These are phyloP conservation scores for Arabidopsis hybrid DNA, from an alignment of 441 rosid species.

Conservation along the genomic window DNA sequence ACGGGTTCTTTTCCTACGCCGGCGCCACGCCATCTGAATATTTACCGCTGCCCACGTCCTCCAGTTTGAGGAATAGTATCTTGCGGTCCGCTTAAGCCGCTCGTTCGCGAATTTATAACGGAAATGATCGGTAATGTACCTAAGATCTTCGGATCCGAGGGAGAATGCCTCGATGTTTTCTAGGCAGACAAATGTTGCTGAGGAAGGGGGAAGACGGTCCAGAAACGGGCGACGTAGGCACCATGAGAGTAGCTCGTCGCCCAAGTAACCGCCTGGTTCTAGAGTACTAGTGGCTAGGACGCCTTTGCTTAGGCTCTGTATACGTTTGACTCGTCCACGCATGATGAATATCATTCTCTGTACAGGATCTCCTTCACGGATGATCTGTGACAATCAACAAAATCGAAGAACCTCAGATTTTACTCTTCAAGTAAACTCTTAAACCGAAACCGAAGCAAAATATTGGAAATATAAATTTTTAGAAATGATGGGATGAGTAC, in stretches of 20 bases:
- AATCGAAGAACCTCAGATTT: constrained; percentile 1
- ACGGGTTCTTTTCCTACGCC: constrained; percentile 51
- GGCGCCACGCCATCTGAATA: constrained; percentile 64
- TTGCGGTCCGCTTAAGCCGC: constrained; percentile 59
- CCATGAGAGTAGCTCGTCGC: constrained; percentile 73
- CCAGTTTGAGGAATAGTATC: constrained; percentile 74
- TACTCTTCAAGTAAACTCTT: background rate
- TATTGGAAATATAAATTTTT: background rate
- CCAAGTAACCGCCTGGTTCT: constrained; percentile 66
- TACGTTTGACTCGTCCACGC: constrained; percentile 52
- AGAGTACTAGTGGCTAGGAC: constrained; percentile 53
- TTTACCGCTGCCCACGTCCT: constrained; percentile 74
- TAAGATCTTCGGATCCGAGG: constrained; percentile 52
- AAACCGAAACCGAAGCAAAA: background rate
- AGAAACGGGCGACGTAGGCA: constrained; percentile 67
- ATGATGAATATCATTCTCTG: constrained; percentile 63
- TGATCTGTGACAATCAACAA: constrained; percentile 50
- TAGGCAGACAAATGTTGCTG: constrained; percentile 60
- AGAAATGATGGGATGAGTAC: constrained; percentile 26
- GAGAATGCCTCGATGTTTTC: constrained; percentile 58
- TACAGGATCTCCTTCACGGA: constrained; percentile 74
- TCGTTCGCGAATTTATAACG: constrained; percentile 57
- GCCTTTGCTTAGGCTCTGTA: constrained; percentile 66
- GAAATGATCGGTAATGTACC: constrained; percentile 67
- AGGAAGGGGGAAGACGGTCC: constrained; percentile 64